Evolutionary conservation across 129 eudicot species (phyloP).

Genomic region (Kitagawia praeruptora): DNA sequence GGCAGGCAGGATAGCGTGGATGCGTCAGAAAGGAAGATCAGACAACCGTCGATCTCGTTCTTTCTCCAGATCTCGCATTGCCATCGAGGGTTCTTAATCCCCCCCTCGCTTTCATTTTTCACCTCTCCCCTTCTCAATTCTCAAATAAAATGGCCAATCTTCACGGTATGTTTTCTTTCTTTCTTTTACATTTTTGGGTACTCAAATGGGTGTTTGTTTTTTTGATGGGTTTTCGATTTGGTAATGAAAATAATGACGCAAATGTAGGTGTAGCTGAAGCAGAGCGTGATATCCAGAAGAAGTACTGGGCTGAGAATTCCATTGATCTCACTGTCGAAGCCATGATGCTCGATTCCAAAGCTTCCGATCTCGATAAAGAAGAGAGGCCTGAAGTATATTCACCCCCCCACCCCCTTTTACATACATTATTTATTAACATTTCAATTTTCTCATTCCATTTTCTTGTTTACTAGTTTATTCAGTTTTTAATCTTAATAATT

Average conservation of each 20-base stretch:
- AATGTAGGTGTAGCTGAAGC: constrained; percentile 25
- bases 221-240: no score
- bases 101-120: no score
- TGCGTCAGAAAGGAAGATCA: constrained; percentile 69
- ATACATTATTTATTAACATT: no score
- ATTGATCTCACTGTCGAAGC: constrained; percentile 69
- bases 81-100: constrained; percentile 70
- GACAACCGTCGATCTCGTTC: constrained; percentile 63
- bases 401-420: not conserved
- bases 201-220: not conserved
- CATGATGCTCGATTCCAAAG: constrained; percentile 93
- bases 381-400: constrained; percentile 75
- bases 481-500: no score
- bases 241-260: not conserved
- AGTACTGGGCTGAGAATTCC: constrained; percentile 87
- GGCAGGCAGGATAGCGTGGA: constrained; percentile 10
- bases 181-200: not conserved
- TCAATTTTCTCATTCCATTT: not conserved
- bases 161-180: not conserved
- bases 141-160: not conserved
- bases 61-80: constrained; percentile 77
- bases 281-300: constrained; percentile 85
- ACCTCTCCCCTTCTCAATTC: not conserved
- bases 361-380: constrained; percentile 77
- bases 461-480: no score